Conservation (phyloP, 1,139 yeast species). For the Zygotorulaspora mrakii region DNA sequence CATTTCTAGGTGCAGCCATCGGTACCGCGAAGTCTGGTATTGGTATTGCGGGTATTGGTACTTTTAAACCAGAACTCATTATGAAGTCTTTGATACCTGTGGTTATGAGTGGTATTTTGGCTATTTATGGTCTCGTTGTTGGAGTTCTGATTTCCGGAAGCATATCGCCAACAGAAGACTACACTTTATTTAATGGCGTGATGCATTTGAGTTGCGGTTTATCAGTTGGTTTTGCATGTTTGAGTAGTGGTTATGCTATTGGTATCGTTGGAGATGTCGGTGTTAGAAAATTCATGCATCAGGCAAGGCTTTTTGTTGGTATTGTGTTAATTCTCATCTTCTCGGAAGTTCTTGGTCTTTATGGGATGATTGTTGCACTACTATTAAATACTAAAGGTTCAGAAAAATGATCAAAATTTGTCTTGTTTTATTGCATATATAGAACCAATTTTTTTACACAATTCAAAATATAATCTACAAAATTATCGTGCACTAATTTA, state of each 20-base stretch:
- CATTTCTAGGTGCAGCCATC: constrained; percentile 94
- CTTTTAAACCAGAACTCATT: constrained; percentile 75
- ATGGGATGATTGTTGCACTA: constrained; percentile 90
- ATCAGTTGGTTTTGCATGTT: constrained; percentile 92
- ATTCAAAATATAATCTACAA: constrained; percentile 5
- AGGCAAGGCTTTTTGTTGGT: constrained; percentile 94
- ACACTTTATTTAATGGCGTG: constrained; percentile 88
- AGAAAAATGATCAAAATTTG: constrained; percentile 34
- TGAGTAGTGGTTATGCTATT: constrained; percentile 97
- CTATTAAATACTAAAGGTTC: constrained; percentile 86
- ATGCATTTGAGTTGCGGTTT: constrained; percentile 97
- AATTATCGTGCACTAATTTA: constrained; percentile 7
- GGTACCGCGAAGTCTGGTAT: constrained; percentile 99
- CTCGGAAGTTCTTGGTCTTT: constrained; percentile 95
- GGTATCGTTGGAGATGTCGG: constrained; percentile 99
- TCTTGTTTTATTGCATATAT: constrained; percentile 4
- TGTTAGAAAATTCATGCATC: constrained; percentile 93
- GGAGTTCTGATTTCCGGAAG: constrained; percentile 95
- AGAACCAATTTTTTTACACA: constrained; percentile 3
- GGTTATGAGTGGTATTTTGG: constrained; percentile 96
- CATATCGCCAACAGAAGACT: constrained; percentile 67
- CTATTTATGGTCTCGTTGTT: constrained; percentile 94
- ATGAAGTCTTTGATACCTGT: constrained; percentile 89
- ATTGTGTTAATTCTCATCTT: constrained; percentile 89
- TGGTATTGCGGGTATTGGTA: constrained; percentile 90